Evolutionary conservation across 163 green algal species (phyloP), one percentile per base, ranked within the genome.

Genomic region (Scenedesmus sp.): DNA sequence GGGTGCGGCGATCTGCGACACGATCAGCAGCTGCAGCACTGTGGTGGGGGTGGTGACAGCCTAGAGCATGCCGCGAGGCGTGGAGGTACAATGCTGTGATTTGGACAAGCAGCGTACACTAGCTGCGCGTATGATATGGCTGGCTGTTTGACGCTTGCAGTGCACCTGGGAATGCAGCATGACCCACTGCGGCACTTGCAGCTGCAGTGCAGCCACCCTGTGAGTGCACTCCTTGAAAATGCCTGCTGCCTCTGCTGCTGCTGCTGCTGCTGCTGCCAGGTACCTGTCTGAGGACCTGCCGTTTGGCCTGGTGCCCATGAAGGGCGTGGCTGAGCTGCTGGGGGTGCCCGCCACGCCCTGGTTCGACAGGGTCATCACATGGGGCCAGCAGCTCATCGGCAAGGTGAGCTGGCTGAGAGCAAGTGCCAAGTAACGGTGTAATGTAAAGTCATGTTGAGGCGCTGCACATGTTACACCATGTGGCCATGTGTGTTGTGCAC

Each of bases 231-330:
- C 23, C 74, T 55, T 18, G 34, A 46, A 46, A 46, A 46, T 9
- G 54, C 10, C 76, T 84, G 76, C 76, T 83, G 64, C 15, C 6
- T 16, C 66, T 76, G 66, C 15, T 76, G 66, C 66, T 76, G 66
- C 66, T 76, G 66, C 66, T 76, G 66, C 46, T 84, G 76, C 76
- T 84, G 76, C n/a, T n/a, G 3, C 26, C 26, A 73, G 84, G 56
- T 73, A 82, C 26, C 84, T 89, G 60, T 60, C 59, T 57, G 84
- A 89, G 84, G 84, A 89, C 84, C 56, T 89, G n/a, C 84, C 84
- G 2, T 89, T 57, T 60, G 84, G 84, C 46, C 84, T 89, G 60
- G 84, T 89, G 84, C 59, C 84, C 0, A 57, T 89, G 59, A 73
- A 60, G 56, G 84, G 84, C 46, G 60, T 89, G 56, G 84, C 84